phyloP scores from a whole-genome alignment of 169 alveolate species.

The Cryptosporidium meleagridis region DNA sequence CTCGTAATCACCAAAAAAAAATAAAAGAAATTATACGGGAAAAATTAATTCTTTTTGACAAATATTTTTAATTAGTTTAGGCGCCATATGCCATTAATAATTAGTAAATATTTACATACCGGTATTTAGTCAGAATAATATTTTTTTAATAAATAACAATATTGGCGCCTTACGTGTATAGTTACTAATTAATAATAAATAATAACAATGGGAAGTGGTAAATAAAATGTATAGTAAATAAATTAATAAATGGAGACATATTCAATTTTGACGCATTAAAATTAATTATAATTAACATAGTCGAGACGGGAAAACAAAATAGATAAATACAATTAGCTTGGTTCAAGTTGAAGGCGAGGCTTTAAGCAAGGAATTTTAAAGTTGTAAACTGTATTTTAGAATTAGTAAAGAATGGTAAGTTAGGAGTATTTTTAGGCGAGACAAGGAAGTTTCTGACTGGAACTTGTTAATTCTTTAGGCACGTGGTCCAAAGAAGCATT shows the following conservation, averaged over 20 bases:
- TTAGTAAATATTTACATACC: constrained; percentile 1
- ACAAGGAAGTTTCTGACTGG: not conserved
- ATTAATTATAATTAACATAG: not conserved
- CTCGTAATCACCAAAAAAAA: no score
- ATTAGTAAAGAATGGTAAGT: constrained; percentile 48
- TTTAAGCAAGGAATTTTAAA: not conserved
- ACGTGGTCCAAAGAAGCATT: constrained; percentile 99
- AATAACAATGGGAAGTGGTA: not conserved
- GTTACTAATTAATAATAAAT: not conserved
- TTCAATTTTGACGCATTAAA: constrained; percentile 17
- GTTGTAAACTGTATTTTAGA: not conserved
- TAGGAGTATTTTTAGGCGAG: not conserved
- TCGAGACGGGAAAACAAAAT: constrained; percentile 69
- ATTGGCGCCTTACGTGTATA: constrained; percentile 20
- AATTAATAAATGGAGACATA: constrained; percentile 18
- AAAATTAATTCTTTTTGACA: not conserved
- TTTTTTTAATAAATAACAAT: no score
- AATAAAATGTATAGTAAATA: not conserved
- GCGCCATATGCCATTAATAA: not conserved
- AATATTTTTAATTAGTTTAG: not conserved
- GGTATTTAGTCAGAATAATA: not conserved
- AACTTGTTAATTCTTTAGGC: constrained; percentile 83
- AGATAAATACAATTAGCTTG: not conserved
- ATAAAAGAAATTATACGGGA: no score
- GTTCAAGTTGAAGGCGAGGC: constrained; percentile 19